These are phyloP conservation scores for Pseudogymnoascus sp. DNA, from an alignment of 2,329 filamentous ascomycete species.

Conservation along the genomic window DNA sequence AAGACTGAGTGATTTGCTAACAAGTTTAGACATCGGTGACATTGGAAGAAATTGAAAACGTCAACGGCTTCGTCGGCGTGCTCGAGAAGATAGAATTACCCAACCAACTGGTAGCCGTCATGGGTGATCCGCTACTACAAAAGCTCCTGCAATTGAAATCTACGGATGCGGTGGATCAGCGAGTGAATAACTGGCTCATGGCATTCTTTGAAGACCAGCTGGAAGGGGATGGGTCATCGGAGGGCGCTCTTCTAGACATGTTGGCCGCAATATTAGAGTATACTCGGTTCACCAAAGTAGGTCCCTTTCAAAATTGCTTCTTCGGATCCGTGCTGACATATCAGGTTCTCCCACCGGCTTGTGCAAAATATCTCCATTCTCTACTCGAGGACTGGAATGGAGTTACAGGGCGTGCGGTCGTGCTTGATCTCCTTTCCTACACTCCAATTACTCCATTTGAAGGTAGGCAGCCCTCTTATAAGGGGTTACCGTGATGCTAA, in stretches of 20 bases:
- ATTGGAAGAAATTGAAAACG: slow-evolving; percentile 70
- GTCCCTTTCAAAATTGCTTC: slow-evolving; percentile 13
- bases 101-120: slow-evolving; percentile 69
- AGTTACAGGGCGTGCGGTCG: slow-evolving; percentile 39
- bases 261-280: slow-evolving; percentile 50
- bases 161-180: slow-evolving; percentile 40
- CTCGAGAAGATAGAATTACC: slow-evolving; percentile 74
- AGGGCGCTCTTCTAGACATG: slow-evolving; percentile 44
- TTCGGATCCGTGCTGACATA: slow-evolving; percentile 17
- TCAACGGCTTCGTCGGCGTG: slow-evolving; percentile 60
- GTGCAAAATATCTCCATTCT: slow-evolving; percentile 40
- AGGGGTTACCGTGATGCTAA: slow-evolving; percentile 13
- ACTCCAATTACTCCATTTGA: slow-evolving; percentile 47
- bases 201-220: slow-evolving; percentile 48
- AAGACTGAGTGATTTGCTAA: slow-evolving; percentile 26
- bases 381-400: slow-evolving; percentile 60
- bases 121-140: slow-evolving; percentile 69
- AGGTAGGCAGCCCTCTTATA: slow-evolving; percentile 34
- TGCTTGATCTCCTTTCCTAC: slow-evolving; percentile 53
- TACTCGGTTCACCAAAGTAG: slow-evolving; percentile 48
- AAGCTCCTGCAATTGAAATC: slow-evolving; percentile 64
- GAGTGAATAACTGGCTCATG: slow-evolving; percentile 53
- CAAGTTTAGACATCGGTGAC: slow-evolving; percentile 49
- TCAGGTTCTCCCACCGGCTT: slow-evolving; percentile 30
- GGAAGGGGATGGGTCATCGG: slow-evolving; percentile 43